A percentile compares a stretch with the other conserved stretches of the same genome.
Evolutionary conservation across 2,329 filamentous ascomycete genomes (phyloP).

Genomic region (Hypoxylon sp.): DNA sequence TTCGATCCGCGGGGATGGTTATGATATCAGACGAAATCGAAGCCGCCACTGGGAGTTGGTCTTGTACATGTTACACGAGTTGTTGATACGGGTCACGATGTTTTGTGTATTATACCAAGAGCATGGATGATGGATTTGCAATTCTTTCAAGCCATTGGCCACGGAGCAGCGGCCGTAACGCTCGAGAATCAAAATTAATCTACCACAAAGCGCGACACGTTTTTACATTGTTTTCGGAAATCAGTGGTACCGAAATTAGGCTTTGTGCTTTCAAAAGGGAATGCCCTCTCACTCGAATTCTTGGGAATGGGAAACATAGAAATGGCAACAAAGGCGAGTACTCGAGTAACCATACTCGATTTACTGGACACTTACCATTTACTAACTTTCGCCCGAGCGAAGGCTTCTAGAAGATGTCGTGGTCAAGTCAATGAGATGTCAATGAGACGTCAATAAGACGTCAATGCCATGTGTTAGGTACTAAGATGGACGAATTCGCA

Average conservation of each 20-base stretch:
- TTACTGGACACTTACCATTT: slow-evolving; percentile 5
- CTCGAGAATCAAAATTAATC: slow-evolving; percentile 31
- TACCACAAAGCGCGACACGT: slow-evolving; percentile 39
- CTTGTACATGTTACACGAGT: slow-evolving; percentile 1
- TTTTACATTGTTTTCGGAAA: slow-evolving; percentile 48
- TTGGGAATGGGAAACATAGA: slow-evolving; percentile 1
- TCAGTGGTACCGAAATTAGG: slow-evolving; percentile 10
- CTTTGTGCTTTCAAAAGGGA: slow-evolving; percentile 42
- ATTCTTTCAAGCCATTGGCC: slow-evolving; percentile 8
- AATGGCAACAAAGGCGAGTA: slow-evolving; percentile 40
- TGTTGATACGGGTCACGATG: slow-evolving; percentile 15
- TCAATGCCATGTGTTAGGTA: slow-evolving; percentile 1
- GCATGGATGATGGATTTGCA: not conserved
- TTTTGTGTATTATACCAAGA: slow-evolving; percentile 5
- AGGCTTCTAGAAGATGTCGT: not conserved
- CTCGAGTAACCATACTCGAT: not conserved
- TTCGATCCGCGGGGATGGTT: slow-evolving; percentile 1
- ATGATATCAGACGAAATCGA: slow-evolving; percentile 5
- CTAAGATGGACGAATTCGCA: not conserved
- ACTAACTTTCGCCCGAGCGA: slow-evolving; percentile 1
- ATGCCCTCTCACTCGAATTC: slow-evolving; percentile 27
- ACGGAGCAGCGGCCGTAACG: not conserved
- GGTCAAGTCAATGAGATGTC: not conserved
- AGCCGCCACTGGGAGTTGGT: not conserved
- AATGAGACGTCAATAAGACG: not conserved